Percentiles rank a stretch among this genome's conserved stretches.
Evolutionary conservation across 2,329 filamentous ascomycete species (phyloP).

Genomic region (Celoporthe dispersa): DNA sequence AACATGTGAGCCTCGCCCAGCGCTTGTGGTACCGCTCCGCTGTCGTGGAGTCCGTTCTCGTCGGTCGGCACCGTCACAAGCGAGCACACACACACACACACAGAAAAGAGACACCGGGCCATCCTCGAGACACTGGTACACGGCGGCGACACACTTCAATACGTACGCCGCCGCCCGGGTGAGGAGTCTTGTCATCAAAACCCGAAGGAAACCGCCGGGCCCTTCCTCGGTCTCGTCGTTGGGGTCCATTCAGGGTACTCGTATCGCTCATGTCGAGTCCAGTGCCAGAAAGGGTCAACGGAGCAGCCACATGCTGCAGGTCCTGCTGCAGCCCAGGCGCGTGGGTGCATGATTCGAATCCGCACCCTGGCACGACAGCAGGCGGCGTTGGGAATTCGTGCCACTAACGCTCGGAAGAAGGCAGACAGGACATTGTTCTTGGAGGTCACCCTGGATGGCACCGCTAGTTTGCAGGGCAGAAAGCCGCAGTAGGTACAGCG

Average conservation of each 20-base stretch:
- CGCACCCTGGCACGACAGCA: neutral
- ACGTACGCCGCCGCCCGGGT: neutral
- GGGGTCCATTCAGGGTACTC: neutral
- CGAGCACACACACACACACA: neutral
- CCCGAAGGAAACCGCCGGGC: neutral
- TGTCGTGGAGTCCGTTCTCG: neutral
- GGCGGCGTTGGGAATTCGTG: neutral
- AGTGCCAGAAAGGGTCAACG: neutral
- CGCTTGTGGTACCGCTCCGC: neutral
- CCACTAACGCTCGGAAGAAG: neutral
- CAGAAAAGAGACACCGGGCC: neutral
- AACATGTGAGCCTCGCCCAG: neutral
- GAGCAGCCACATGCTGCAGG: neutral
- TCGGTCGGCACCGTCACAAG: neutral
- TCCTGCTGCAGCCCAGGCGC: conserved; percentile 1
- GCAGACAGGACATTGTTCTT: too few relatives aligned
- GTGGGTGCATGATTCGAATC: neutral
- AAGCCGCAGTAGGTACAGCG: neutral
- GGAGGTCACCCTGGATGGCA: too few relatives aligned
- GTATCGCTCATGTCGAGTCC: neutral
- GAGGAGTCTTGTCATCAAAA: neutral
- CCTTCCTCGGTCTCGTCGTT: neutral
- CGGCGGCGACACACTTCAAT: conserved; percentile 12
- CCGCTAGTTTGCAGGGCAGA: neutral
- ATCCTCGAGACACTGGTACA: conserved; percentile 17